Conservation (phyloP, 2,329 filamentous ascomycete species). For the Graphium sp. region DNA sequence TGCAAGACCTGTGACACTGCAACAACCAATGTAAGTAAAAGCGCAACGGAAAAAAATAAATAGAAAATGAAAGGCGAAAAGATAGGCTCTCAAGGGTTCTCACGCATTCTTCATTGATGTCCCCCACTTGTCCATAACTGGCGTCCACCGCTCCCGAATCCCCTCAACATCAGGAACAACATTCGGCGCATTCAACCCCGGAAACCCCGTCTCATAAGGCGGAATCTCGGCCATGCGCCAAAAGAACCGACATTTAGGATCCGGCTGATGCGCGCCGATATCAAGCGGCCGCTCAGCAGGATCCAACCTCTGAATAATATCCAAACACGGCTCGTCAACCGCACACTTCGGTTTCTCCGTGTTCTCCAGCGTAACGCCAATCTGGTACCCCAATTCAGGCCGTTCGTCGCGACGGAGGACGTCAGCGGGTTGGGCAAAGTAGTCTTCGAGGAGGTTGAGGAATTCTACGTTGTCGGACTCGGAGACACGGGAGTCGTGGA, state of each 20-base stretch:
- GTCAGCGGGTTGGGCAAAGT: constrained; percentile 38
- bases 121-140: constrained; percentile 40
- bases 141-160: constrained; percentile 32
- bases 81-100: constrained; percentile 10
- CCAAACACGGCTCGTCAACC: constrained; percentile 41
- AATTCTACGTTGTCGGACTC: constrained; percentile 37
- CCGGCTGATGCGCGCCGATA: constrained; percentile 35
- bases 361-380: constrained; percentile 45
- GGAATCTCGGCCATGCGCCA: constrained; percentile 40
- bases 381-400: constrained; percentile 40
- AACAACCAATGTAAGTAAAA: not conserved
- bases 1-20: constrained; percentile 34
- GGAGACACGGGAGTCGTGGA: constrained; percentile 41
- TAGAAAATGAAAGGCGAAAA: not conserved
- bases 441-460: constrained; percentile 46
- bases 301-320: constrained; percentile 35
- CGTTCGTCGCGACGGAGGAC: constrained; percentile 32
- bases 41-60: not conserved
- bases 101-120: constrained; percentile 42
- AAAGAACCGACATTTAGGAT: constrained; percentile 48
- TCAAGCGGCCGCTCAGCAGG: constrained; percentile 40
- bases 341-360: constrained; percentile 48
- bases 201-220: constrained; percentile 37
- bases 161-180: constrained; percentile 30
- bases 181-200: constrained; percentile 35